A percentile compares a stretch with the other conserved stretches of the same genome.
Evolutionary conservation across 2,329 filamentous ascomycete genomes (phyloP).

Genomic region (Alternaria gansuensis): DNA sequence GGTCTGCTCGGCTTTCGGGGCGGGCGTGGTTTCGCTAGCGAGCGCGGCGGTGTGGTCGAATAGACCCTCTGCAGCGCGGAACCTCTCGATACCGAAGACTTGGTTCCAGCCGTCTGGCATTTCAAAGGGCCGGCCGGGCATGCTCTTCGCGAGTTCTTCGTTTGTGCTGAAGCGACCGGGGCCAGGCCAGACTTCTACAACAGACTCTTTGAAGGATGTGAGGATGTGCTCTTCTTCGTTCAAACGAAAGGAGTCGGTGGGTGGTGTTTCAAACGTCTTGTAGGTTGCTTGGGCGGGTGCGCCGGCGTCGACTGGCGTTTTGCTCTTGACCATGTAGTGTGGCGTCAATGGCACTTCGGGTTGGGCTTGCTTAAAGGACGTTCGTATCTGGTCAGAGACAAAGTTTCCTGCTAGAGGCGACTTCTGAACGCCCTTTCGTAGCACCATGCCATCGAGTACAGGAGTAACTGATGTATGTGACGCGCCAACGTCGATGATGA

Average conservation of each 20-base stretch:
- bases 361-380: slow-evolving; percentile 73
- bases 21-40: slow-evolving; percentile 58
- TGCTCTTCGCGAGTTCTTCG: slow-evolving; percentile 75
- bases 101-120: slow-evolving; percentile 98
- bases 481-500: slow-evolving; percentile 91
- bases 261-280: slow-evolving; percentile 71
- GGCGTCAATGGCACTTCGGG: slow-evolving; percentile 81
- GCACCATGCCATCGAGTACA: slow-evolving; percentile 91
- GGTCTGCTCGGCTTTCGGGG: slow-evolving; percentile 76
- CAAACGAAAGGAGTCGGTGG: slow-evolving; percentile 75
- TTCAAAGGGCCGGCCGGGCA: slow-evolving; percentile 88
- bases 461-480: slow-evolving; percentile 88
- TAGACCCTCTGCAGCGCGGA: slow-evolving; percentile 84
- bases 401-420: slow-evolving; percentile 89
- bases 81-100: slow-evolving; percentile 89
- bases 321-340: slow-evolving; percentile 86
- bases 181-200: slow-evolving; percentile 91
- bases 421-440: slow-evolving; percentile 85
- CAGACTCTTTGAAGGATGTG: slow-evolving; percentile 96
- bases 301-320: slow-evolving; percentile 87
- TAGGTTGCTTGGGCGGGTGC: slow-evolving; percentile 79
- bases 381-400: slow-evolving; percentile 86
- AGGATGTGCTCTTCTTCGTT: slow-evolving; percentile 93
- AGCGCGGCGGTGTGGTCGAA: slow-evolving; percentile 87
- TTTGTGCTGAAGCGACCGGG: slow-evolving; percentile 75